Evolutionary conservation across 2,329 filamentous ascomycete genomes (phyloP).

Genomic region (Madurella fahalii): DNA sequence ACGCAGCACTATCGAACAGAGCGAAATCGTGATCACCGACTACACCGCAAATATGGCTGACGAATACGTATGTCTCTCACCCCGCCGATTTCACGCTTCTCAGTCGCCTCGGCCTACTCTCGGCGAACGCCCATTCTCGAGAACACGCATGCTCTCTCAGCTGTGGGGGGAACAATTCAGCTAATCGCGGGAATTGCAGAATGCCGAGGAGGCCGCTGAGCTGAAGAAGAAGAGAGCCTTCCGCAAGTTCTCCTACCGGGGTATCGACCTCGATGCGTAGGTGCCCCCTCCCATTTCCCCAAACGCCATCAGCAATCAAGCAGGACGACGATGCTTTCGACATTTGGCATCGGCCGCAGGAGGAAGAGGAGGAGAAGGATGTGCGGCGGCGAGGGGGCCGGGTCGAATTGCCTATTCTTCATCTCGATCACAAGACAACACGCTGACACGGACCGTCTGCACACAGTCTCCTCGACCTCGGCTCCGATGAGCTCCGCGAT

Average conservation of each 20-base stretch:
- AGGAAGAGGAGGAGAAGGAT: neutral
- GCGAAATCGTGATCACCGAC: conserved; percentile 31
- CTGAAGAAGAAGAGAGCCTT: conserved; percentile 99
- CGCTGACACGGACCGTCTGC: conserved; percentile 17
- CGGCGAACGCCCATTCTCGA: neutral
- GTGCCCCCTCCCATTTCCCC: conserved; percentile 34
- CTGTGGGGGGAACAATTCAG: neutral
- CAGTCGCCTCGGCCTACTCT: neutral
- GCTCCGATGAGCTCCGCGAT: conserved; percentile 97
- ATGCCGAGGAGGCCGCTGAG: conserved; percentile 97
- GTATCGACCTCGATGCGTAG: conserved; percentile 99
- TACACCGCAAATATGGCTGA: conserved; percentile 70
- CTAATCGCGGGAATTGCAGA: conserved; percentile 48
- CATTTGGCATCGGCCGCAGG: conserved; percentile 1
- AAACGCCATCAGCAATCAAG: neutral
- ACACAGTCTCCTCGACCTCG: conserved; percentile 91
- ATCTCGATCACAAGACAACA: conserved; percentile 1
- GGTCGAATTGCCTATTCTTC: neutral
- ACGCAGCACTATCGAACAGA: conserved; percentile 38
- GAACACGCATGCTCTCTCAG: neutral
- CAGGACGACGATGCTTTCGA: neutral
- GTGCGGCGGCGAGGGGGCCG: neutral
- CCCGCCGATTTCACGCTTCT: conserved; percentile 1
- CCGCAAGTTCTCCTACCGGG: conserved; percentile 99
- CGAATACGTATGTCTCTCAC: conserved; percentile 34